Base-by-base conservation (phyloP, 441 rosid species). In the Adansonia rubrostipa region DNA sequence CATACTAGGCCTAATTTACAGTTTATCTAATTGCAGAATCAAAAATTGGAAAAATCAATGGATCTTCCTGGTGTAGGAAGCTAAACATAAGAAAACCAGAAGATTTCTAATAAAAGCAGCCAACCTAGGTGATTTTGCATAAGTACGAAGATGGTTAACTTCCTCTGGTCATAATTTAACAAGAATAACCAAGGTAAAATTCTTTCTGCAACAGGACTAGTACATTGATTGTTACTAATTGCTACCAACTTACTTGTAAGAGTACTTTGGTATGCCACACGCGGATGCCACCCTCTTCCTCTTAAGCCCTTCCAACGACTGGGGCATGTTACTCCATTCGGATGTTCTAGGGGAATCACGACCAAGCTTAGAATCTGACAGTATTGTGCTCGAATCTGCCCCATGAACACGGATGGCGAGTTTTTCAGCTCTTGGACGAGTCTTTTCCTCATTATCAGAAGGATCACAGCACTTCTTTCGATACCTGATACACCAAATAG, bases 251-350 rank as follows among this genome's bases (percentile, higher is more conserved):
- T 88, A 91, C 95, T 79, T 91, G 85, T 84, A 91, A 69, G 91
- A 88, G 82, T 89, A 91, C 81, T 85, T 91, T 0, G 91, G 95
- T 79, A 91, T 86, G 82, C 95, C 93, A 73, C 92, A 88, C 7
- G 84, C 75, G 9, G 90, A 87, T 7, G 82, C 75, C 17, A 90
- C 81, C 56, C 74, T 83, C 74, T 84, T 85, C 84, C 80, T 86
- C 88, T 66, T 88, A 73, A 87, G 86, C 53, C 91, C 88, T 48
- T 88, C 91, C 40, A 87, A 76, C 91, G 91, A 87, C 54, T 79
- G 63, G 75, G 89, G 79, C 84, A 85, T 80, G 80, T 86, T 87
- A 75, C 74, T 87, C 60, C 78, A 73, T 75, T 85, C 89, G 69
- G 89, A 79, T 72, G 85, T 88, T 56, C 83, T 85, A 0, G 93